Base-by-base conservation (phyloP, 768 basidiomycete genomes). In the Mycena galericulata region DNA sequence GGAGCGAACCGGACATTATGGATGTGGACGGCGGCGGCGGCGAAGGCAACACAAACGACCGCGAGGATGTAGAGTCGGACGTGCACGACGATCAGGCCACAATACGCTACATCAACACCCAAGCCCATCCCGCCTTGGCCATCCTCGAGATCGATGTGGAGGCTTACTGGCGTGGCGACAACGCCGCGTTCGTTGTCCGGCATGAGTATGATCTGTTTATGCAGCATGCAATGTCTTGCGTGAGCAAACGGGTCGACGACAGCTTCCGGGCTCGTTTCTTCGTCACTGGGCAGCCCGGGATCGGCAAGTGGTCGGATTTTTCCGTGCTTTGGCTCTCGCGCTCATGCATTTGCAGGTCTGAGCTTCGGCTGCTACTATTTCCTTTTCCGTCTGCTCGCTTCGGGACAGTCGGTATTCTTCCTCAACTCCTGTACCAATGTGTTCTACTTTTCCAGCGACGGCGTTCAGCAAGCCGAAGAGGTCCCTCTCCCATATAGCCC, bases 321-420 rank as follows among this genome's bases (percentile, higher is more conserved):
- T 41, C 32, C 36, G 36, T 54, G 40, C 40, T 45, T 43, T 54
- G 36, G 60, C n/a, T 43, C 32, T 63, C 40, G 41, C 40, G 41
- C 60, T 61, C 60, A 61, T 61, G 60, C 60, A 54, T 54, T 53
- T 38, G 54, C 24, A 63, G 62, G 62, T 27, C 53, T 43, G 62
- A 63, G 40, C 41, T 54, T 63, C 22, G 62, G 62, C 11, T 63
- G 51, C 29, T 63, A 63, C 51, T 54, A 53, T 46, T 46, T 63
- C 29, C 62, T 63, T 34, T 63, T 63, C 36, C 15, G 38, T 29
- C 51, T 63, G 15, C 62, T 63, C 30, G 62, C 62, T 63, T 53
- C 17, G 41, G 62, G 62, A 34, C 62, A 54, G 51, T 32, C 62
- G 51, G 62, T 63, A 27, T 63, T 63, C 50, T 63, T 54, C 41